phyloP scores from a whole-genome alignment of 2,329 filamentous ascomycete species.

The Nemania diffusa region DNA sequence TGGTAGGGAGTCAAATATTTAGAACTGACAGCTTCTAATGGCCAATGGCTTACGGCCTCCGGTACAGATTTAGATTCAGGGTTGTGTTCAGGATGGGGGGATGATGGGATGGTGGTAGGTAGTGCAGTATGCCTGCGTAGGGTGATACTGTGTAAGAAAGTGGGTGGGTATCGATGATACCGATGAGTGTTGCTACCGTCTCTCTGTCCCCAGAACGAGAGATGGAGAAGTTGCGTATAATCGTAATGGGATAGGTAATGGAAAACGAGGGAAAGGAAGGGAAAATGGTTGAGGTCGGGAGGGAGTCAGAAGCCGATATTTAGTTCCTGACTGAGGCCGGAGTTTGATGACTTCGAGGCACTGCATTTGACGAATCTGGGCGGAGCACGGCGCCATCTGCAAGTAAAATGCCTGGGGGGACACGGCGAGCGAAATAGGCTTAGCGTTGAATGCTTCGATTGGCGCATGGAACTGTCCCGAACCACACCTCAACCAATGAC shows the following conservation, averaged over 20 bases:
- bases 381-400: slow-evolving; percentile 38
- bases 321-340: slow-evolving; percentile 42
- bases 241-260: slow-evolving; percentile 26
- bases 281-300: slow-evolving; percentile 41
- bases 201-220: slow-evolving; percentile 26
- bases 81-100: not conserved
- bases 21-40: slow-evolving; percentile 10
- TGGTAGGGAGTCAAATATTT: not conserved
- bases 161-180: slow-evolving; percentile 9
- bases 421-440: slow-evolving; percentile 37
- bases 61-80: slow-evolving; percentile 3
- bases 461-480: not conserved
- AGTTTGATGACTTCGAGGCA: slow-evolving; percentile 35
- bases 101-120: not conserved
- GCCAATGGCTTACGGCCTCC: slow-evolving; percentile 8
- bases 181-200: slow-evolving; percentile 10
- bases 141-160: not conserved
- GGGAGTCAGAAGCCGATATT: slow-evolving; percentile 51
- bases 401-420: slow-evolving; percentile 32
- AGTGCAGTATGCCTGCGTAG: not conserved
- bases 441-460: slow-evolving; percentile 18
- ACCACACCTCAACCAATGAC: slow-evolving; percentile 35
- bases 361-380: slow-evolving; percentile 45
- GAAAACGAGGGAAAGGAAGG: slow-evolving; percentile 38
- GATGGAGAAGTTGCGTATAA: slow-evolving; percentile 28